Conservation (phyloP, 495 filamentous ascomycete species). For the Trichoderma virens region DNA sequence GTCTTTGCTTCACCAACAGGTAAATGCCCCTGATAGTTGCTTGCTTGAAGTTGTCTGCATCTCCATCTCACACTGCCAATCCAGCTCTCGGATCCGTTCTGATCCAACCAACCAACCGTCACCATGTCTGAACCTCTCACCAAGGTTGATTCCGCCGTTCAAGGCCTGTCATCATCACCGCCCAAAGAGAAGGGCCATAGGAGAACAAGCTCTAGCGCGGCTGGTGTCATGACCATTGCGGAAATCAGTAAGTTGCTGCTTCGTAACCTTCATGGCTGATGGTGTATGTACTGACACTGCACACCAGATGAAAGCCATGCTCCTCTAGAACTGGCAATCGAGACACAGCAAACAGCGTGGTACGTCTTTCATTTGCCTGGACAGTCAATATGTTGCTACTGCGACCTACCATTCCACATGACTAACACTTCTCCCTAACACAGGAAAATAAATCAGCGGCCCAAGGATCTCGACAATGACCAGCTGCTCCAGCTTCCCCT, state of each 20-base stretch:
- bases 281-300: slow-evolving; percentile 13
- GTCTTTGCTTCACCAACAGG: neutral
- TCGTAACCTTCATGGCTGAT: neutral
- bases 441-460: slow-evolving; percentile 88
- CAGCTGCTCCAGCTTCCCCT: slow-evolving; percentile 74
- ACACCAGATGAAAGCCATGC: slow-evolving; percentile 63
- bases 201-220: slow-evolving; percentile 56
- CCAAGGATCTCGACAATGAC: slow-evolving; percentile 65
- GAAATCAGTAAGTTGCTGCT: slow-evolving; percentile 61
- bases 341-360: slow-evolving; percentile 88
- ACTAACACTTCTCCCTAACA: neutral
- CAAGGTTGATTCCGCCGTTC: slow-evolving; percentile 83
- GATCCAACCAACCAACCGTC: neutral
- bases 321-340: slow-evolving; percentile 69
- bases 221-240: slow-evolving; percentile 71
- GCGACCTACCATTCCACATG: no score
- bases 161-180: slow-evolving; percentile 61
- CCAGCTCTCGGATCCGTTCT: neutral
- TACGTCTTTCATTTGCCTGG: slow-evolving; percentile 45
- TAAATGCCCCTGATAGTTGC: neutral
- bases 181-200: slow-evolving; percentile 57
- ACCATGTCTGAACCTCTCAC: slow-evolving; percentile 62
- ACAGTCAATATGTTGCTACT: no score
- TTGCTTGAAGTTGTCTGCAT: neutral
- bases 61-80: neutral